phyloP scores from a whole-genome alignment of 2,329 filamentous ascomycete genomes.

The Hypoxylon sp. region DNA sequence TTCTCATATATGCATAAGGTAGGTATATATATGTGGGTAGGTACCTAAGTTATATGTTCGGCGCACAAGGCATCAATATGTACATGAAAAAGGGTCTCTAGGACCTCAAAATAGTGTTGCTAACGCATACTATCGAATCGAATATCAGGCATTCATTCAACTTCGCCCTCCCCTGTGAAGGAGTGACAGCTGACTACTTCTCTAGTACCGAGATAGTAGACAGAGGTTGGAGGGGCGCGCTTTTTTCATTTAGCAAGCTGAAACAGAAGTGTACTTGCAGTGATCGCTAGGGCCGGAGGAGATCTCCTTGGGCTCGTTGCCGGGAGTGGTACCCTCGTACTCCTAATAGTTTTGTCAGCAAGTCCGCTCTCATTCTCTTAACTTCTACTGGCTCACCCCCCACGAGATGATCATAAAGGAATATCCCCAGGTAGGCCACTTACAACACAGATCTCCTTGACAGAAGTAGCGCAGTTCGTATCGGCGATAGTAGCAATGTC shows the following conservation, averaged over 20 bases:
- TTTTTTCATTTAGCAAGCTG: conserved; percentile 16
- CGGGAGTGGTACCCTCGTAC: conserved; percentile 44
- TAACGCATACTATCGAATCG: background rate
- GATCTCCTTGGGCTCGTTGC: conserved; percentile 46
- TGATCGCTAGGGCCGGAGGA: conserved; percentile 38
- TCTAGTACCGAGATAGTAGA: background rate
- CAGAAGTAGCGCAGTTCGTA: conserved; percentile 48
- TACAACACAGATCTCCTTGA: conserved; percentile 45
- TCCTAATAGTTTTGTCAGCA: conserved; percentile 21
- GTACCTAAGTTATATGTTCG: background rate
- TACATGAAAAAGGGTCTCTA: background rate
- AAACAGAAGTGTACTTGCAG: conserved; percentile 40
- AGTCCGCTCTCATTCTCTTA: background rate
- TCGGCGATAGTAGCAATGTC: conserved; percentile 55
- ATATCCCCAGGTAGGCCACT: no score
- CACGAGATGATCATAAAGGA: background rate
- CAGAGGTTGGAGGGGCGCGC: background rate
- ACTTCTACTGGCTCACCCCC: no score
- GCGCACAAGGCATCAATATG: conserved; percentile 1
- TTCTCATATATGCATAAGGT: no score
- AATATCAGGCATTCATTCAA: background rate
- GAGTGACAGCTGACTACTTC: background rate
- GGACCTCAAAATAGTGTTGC: background rate
- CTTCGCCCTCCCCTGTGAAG: background rate
- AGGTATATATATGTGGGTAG: background rate